These are phyloP conservation scores for Rhizophagus clarus DNA, from an alignment of 192 early-diverging fungal genomes.

Conservation along the genomic window DNA sequence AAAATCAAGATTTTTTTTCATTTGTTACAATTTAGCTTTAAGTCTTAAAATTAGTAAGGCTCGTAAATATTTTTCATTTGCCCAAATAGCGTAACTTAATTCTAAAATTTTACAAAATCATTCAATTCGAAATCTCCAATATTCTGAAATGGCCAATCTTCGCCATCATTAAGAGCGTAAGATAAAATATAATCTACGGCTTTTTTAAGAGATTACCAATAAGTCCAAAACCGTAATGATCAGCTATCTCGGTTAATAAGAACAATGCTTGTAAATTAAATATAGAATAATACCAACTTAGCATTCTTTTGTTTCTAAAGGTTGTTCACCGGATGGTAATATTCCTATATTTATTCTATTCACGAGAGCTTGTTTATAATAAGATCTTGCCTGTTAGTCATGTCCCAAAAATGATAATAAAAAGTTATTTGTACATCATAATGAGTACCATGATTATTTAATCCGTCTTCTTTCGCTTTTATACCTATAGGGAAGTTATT, in stretches of 20 bases:
- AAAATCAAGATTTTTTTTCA: not conserved
- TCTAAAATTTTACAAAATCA: conserved; percentile 48
- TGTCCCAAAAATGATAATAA: conserved; percentile 50
- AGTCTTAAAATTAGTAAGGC: conserved; percentile 39
- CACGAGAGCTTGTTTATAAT: conserved; percentile 35
- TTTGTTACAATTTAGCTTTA: conserved; percentile 32
- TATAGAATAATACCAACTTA: conserved; percentile 53
- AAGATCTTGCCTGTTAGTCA: conserved; percentile 34
- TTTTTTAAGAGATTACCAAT: conserved; percentile 41
- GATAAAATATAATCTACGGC: conserved; percentile 58
- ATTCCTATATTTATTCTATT: conserved; percentile 49
- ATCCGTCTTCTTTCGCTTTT: conserved; percentile 31
- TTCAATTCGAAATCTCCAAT: conserved; percentile 44
- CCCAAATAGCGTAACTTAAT: conserved; percentile 52
- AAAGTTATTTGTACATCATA: conserved; percentile 53
- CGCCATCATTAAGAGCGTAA: conserved; percentile 45
- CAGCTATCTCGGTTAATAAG: conserved; percentile 39
- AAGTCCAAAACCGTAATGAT: conserved; percentile 39
- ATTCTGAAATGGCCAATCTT: conserved; percentile 50
- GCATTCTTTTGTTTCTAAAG: conserved; percentile 44
- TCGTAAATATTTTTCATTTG: conserved; percentile 44
- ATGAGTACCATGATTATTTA: conserved; percentile 62
- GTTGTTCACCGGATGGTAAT: conserved; percentile 40
- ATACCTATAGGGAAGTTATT: conserved; percentile 33
- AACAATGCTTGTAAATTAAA: conserved; percentile 54